phyloP scores from a whole-genome alignment of 768 basidiomycete genomes.

The Tricholomella constricta region DNA sequence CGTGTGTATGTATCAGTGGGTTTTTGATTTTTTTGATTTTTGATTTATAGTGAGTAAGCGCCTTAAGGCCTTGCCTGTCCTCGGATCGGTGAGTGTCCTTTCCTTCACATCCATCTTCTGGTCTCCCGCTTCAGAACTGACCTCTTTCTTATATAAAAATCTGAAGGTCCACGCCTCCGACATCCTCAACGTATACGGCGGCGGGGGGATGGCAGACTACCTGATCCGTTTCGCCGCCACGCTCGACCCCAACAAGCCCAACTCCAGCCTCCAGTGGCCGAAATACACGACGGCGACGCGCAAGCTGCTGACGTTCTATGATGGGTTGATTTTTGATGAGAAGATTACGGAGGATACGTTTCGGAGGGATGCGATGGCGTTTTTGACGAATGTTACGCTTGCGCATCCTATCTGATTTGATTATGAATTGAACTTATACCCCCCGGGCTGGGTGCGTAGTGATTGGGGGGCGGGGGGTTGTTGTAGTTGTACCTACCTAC shows the following conservation, averaged over 20 bases:
- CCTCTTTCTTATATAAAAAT: constrained; percentile 18
- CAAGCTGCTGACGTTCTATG: constrained; percentile 44
- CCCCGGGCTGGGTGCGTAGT: too few species aligned
- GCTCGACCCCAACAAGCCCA: constrained; percentile 48
- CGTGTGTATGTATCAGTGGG: too few species aligned
- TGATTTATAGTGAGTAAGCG: constrained; percentile 49
- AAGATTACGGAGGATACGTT: constrained; percentile 45
- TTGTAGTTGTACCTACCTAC: too few species aligned
- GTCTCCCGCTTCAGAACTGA: too few species aligned
- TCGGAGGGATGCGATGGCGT: constrained; percentile 40
- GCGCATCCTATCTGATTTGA: constrained; percentile 36
- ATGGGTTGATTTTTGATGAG: constrained; percentile 30
- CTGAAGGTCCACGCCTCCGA: constrained; percentile 50
- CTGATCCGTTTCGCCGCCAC: constrained; percentile 46
- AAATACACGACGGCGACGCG: constrained; percentile 38
- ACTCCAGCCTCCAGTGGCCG: constrained; percentile 43
- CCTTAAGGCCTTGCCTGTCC: constrained; percentile 37
- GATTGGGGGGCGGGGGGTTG: too few species aligned
- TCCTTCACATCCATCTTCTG: neutral
- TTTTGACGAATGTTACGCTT: constrained; percentile 35
- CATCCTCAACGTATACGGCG: constrained; percentile 41
- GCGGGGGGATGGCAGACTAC: constrained; percentile 46
- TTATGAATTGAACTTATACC: too few species aligned
- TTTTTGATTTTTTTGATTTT: too few species aligned
- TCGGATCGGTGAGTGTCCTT: constrained; percentile 42